Conservation (phyloP, 2,329 filamentous ascomycete species). For the Harringtonia lauricola region DNA sequence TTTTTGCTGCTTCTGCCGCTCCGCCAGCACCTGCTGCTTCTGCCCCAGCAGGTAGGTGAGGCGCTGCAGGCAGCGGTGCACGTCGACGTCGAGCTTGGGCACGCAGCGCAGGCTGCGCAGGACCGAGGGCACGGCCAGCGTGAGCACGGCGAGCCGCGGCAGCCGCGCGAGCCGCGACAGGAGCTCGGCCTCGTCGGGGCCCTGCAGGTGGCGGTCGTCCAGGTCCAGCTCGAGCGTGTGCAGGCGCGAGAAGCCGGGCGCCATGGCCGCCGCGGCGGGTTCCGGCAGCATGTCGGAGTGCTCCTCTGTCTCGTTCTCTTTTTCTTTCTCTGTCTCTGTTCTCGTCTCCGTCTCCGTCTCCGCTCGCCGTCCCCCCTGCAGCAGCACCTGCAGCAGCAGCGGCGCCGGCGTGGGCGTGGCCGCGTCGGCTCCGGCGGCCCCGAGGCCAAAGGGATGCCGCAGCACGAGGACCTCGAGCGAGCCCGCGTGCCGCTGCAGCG, state of each 20-base stretch:
- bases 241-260: constrained; percentile 24
- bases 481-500: constrained; percentile 24
- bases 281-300: neutral
- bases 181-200: constrained; percentile 22
- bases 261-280: neutral
- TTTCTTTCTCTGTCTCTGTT: neutral
- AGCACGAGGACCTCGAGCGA: constrained; percentile 28
- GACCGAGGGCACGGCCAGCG: constrained; percentile 27
- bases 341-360: too few relatives aligned
- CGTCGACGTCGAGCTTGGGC: constrained; percentile 4
- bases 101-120: constrained; percentile 1
- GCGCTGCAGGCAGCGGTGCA: constrained; percentile 2
- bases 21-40: neutral
- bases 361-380: neutral
- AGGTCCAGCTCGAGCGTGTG: constrained; percentile 35
- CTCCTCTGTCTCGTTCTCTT: neutral
- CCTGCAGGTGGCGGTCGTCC: constrained; percentile 20
- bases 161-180: constrained; percentile 27
- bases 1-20: neutral
- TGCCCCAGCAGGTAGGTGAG: neutral
- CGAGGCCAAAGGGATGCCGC: constrained; percentile 21
- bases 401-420: neutral
- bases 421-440: neutral
- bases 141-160: constrained; percentile 26
- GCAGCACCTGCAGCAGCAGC: neutral